Base-by-base conservation (phyloP, 2,329 filamentous ascomycete species). In the Aureobasidium sp. region DNA sequence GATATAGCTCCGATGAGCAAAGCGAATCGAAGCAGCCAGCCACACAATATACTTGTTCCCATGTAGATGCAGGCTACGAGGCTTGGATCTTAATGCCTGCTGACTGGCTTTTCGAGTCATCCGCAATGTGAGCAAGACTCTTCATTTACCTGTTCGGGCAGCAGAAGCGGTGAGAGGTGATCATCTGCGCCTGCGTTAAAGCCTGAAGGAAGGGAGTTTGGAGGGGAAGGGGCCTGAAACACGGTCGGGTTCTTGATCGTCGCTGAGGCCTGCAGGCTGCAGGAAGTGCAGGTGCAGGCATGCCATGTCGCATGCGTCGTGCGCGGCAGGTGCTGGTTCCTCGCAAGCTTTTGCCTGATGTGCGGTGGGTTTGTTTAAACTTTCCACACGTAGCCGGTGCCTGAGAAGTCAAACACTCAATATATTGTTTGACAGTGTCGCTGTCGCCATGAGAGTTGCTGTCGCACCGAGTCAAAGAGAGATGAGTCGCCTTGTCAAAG, bases 241-340 rank as follows among this genome's bases (percentile, higher is more conserved):
- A 58, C 31, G 55, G 42, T 58, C 55, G 27, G 15, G 9, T 7
- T n/a, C 9, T n/a, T 45, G 55, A 58, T 58, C 55, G 55, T 39
- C 55, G n/a, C 5, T 34, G 51, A 14, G 37, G 52, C 25, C 15
- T 37, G 25, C 37, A 41, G 22, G 15, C 17, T 37, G 25, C 37
- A 41, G 22, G 15, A 41, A 29, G 2, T 11, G 25, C 22, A 42
- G 51, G 11, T 14, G 36, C 37, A 17, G 20, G 52, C 17, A 44
- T 57, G 39, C n/a, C 37, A 55, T 41, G 52, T 41, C 36, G 51
- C 51, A 55, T 55, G 51, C 41, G 37, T 53, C 20, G 14, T 34
- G 51, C 51, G 29, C 31, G 31, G 31, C 31, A 34, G 31, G 31
- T 39, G 51, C 12, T 12, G 2, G 5, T 29, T 55, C 12, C 14